A percentile compares a stretch with the other conserved stretches of the same genome.
Evolutionary conservation across 495 filamentous ascomycete genomes (phyloP).

Genomic region (Penicillium argentinense): DNA sequence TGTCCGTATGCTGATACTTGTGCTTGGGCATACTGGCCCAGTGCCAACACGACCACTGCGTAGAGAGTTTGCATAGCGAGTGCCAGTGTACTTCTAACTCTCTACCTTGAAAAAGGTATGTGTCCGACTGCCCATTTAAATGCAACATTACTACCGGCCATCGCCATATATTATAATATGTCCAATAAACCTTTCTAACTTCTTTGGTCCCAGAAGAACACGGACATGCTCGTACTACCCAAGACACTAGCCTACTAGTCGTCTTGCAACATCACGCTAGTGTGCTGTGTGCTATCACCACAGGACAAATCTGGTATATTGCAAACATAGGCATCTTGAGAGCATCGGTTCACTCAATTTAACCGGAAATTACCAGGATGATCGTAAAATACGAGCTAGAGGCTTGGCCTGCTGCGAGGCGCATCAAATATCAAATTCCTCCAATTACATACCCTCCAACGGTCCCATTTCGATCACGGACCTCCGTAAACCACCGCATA

Average conservation of each 20-base stretch:
- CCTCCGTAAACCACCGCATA: neutral
- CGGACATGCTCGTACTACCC: neutral
- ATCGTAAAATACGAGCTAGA: neutral
- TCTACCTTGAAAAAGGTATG: too few relatives aligned
- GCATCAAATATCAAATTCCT: neutral
- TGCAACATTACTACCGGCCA: too few relatives aligned
- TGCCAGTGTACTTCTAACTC: too few relatives aligned
- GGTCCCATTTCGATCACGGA: too few relatives aligned
- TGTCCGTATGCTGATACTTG: conserved; percentile 17
- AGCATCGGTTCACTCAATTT: neutral
- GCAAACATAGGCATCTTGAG: neutral
- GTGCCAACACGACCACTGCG: conserved; percentile 9
- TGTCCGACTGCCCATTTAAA: too few relatives aligned
- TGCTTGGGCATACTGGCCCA: conserved; percentile 12
- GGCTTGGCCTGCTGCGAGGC: neutral
- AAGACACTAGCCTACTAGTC: neutral
- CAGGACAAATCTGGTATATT: too few relatives aligned
- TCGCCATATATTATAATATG: neutral
- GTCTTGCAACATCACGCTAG: neutral
- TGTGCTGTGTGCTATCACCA: too few relatives aligned
- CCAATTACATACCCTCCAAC: neutral
- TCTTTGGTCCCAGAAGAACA: neutral
- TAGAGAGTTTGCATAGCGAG: conserved; percentile 7
- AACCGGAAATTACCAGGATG: neutral
- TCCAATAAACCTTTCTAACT: neutral